Evolutionary conservation across 176 grass and related monocot species (phyloP).

Genomic region (Coix lacrymajobi): DNA sequence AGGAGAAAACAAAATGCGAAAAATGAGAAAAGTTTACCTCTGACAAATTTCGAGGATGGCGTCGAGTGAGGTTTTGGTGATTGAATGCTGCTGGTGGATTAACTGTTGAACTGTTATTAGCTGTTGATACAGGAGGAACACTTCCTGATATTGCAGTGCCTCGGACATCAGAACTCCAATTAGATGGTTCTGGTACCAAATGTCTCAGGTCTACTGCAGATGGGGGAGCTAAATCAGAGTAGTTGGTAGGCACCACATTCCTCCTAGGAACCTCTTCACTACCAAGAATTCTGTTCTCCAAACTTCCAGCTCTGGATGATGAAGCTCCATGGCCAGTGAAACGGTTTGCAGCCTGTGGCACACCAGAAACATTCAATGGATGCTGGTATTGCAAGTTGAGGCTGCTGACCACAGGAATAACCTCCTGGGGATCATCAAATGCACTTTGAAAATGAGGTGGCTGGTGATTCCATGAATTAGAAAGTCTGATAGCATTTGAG

Average conservation of each 20-base stretch:
- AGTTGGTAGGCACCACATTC: slow-evolving; percentile 29
- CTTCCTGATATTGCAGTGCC: slow-evolving; percentile 38
- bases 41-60: slow-evolving; percentile 41
- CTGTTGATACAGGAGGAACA: slow-evolving; percentile 34
- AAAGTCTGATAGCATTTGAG: slow-evolving; percentile 36
- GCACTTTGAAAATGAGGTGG: slow-evolving; percentile 26
- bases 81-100: slow-evolving; percentile 33
- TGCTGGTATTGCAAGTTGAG: slow-evolving; percentile 45
- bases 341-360: slow-evolving; percentile 38
- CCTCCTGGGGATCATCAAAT: slow-evolving; percentile 47
- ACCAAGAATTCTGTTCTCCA: slow-evolving; percentile 39
- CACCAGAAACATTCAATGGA: slow-evolving; percentile 37
- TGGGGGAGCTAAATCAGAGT: slow-evolving; percentile 32
- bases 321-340: slow-evolving; percentile 46
- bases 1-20: not conserved
- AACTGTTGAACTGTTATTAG: slow-evolving; percentile 29
- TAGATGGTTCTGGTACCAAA: slow-evolving; percentile 38
- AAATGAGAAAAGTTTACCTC: slow-evolving; percentile 15
- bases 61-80: slow-evolving; percentile 40
- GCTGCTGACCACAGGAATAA: slow-evolving; percentile 31
- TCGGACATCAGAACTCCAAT: slow-evolving; percentile 38
- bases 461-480: slow-evolving; percentile 40
- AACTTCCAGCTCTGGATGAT: slow-evolving; percentile 33
- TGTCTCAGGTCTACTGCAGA: slow-evolving; percentile 37
- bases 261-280: slow-evolving; percentile 29